phyloP scores from a whole-genome alignment of 2,329 filamentous ascomycete genomes.

The Diaporthe helianthi region DNA sequence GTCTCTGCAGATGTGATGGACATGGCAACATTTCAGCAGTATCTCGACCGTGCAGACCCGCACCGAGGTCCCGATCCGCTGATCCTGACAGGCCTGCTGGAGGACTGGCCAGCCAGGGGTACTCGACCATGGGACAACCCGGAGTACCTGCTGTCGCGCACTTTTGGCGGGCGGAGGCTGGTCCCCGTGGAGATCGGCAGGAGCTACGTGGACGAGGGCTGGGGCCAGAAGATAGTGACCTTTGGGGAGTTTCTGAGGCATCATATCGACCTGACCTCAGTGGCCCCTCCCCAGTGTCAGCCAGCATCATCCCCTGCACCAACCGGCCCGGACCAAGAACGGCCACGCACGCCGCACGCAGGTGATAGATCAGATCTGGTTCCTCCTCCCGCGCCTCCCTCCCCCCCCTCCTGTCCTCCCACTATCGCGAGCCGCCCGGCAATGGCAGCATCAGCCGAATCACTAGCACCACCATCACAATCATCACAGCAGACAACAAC shows the following conservation, averaged over 20 bases:
- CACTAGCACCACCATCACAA: background rate
- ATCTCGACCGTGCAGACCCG: slow-evolving; percentile 57
- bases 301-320: background rate
- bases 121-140: slow-evolving; percentile 74
- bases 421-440: background rate
- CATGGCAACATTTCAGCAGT: slow-evolving; percentile 60
- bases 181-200: slow-evolving; percentile 87
- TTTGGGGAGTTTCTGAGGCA: slow-evolving; percentile 74
- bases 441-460: background rate
- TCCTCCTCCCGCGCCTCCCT: background rate
- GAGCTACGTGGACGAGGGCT: slow-evolving; percentile 85
- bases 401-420: background rate
- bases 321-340: background rate
- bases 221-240: slow-evolving; percentile 81
- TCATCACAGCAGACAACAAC: background rate
- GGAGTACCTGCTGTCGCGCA: slow-evolving; percentile 75
- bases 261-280: slow-evolving; percentile 57
- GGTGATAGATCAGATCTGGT: background rate
- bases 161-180: slow-evolving; percentile 77
- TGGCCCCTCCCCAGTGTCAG: background rate
- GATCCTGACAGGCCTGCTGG: slow-evolving; percentile 70
- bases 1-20: slow-evolving; percentile 59
- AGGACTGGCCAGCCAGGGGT: slow-evolving; percentile 79
- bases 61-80: slow-evolving; percentile 62
- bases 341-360: background rate